Conservation (phyloP, 2,329 filamentous ascomycete species). For the Aspergillus oerlinghausenensis region DNA sequence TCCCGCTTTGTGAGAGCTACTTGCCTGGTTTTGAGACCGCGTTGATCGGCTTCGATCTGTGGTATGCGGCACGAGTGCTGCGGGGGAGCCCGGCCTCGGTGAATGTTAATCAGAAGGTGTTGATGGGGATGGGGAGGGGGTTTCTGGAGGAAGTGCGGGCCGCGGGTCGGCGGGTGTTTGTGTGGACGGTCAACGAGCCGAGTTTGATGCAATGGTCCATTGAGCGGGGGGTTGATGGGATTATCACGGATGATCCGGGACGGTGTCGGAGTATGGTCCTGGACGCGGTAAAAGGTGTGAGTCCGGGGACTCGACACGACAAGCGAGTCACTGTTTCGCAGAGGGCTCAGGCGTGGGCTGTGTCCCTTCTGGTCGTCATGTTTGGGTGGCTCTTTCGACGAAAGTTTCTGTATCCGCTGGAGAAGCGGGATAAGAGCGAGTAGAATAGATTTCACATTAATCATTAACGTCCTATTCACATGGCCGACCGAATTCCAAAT, state of each 20-base stretch:
- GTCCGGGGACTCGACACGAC: neutral
- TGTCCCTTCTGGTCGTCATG: neutral
- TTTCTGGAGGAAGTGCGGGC: conserved; percentile 62
- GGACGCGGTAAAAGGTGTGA: neutral
- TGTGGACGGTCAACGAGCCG: conserved; percentile 83
- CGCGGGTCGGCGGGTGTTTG: conserved; percentile 58
- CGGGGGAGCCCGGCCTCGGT: conserved; percentile 54
- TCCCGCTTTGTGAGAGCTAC: conserved; percentile 58
- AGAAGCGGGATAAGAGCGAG: neutral
- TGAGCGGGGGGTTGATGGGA: conserved; percentile 62
- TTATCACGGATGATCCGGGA: conserved; percentile 79
- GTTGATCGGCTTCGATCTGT: conserved; percentile 41
- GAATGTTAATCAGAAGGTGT: conserved; percentile 66
- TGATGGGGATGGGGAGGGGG: conserved; percentile 62
- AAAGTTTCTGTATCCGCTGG: neutral
- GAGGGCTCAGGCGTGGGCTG: neutral
- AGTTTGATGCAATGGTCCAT: conserved; percentile 80
- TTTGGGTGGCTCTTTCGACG: neutral
- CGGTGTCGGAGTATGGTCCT: neutral
- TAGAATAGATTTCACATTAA: neutral
- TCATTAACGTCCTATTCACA: neutral
- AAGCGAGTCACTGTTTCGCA: neutral
- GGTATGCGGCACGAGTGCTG: conserved; percentile 68
- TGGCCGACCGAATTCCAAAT: neutral
- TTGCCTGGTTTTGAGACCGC: conserved; percentile 37